Conservation (phyloP, 1,139 yeast species). For the Arxiozyma slooffiae region DNA sequence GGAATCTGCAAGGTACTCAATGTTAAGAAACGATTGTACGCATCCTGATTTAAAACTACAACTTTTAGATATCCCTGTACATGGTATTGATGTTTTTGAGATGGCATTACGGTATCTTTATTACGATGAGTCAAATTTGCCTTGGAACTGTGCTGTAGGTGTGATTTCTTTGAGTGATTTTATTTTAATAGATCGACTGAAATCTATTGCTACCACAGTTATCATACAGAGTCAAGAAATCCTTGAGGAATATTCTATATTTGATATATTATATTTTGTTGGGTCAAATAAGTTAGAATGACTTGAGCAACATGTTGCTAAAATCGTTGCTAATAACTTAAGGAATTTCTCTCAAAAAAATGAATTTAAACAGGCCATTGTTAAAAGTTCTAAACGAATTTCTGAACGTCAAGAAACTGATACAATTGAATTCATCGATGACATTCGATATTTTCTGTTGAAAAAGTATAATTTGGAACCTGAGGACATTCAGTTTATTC, state of each 20-base stretch:
- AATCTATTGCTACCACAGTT: constrained; percentile 54
- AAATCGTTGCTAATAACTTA: constrained; percentile 46
- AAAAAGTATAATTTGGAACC: constrained; percentile 31
- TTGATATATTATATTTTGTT: constrained; percentile 50
- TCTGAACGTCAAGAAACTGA: constrained; percentile 59
- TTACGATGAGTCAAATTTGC: constrained; percentile 49
- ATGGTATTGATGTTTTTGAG: constrained; percentile 40
- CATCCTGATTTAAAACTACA: not conserved
- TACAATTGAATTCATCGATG: constrained; percentile 71
- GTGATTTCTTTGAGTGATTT: constrained; percentile 53
- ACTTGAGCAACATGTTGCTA: constrained; percentile 55
- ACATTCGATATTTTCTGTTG: constrained; percentile 53
- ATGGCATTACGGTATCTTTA: constrained; percentile 49
- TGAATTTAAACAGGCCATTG: constrained; percentile 34
- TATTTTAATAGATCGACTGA: constrained; percentile 51
- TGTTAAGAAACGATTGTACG: not conserved
- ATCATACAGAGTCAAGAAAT: constrained; percentile 37
- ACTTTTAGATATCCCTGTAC: constrained; percentile 29
- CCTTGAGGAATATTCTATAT: constrained; percentile 34
- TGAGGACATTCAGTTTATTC: constrained; percentile 18
- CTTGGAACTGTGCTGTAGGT: constrained; percentile 43
- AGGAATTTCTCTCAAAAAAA: constrained; percentile 32
- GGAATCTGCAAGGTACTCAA: constrained; percentile 26
- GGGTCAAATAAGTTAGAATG: constrained; percentile 62
- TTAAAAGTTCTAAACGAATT: constrained; percentile 50